Conservation (phyloP, 2,329 filamentous ascomycete genomes). For the Diaporthe amygdali region DNA sequence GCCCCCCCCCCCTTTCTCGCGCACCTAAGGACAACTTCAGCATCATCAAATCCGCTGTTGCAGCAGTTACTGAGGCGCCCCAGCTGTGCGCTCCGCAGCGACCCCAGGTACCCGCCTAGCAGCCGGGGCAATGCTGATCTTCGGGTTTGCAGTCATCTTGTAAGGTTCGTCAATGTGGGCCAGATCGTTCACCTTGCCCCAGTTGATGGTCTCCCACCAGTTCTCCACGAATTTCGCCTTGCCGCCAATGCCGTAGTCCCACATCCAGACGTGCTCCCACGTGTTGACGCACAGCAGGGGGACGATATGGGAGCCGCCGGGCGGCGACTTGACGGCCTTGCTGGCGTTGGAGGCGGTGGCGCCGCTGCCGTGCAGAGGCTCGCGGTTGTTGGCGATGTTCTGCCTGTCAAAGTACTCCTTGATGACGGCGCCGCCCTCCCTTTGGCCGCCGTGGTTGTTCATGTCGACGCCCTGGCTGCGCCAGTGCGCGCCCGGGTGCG, state of each 20-base stretch:
- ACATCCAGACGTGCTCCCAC: constrained; percentile 93
- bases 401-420: constrained; percentile 46
- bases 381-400: constrained; percentile 38
- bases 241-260: constrained; percentile 76
- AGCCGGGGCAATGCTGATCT: neutral
- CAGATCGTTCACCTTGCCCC: constrained; percentile 69
- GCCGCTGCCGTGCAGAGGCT: constrained; percentile 29
- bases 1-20: too few species aligned
- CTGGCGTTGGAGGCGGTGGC: constrained; percentile 30
- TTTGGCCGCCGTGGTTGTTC: constrained; percentile 61
- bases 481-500: constrained; percentile 85
- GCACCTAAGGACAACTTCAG: neutral
- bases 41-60: neutral
- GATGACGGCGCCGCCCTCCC: constrained; percentile 35
- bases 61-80: neutral
- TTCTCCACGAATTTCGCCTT: constrained; percentile 77
- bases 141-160: constrained; percentile 9
- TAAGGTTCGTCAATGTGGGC: constrained; percentile 33
- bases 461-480: constrained; percentile 73
- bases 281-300: constrained; percentile 92
- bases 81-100: neutral
- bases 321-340: constrained; percentile 44
- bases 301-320: constrained; percentile 71
- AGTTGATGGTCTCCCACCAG: constrained; percentile 92
- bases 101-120: neutral